A percentile compares a stretch with the other conserved stretches of the same genome.
Evolutionary conservation across 495 filamentous ascomycete genomes (phyloP).

Genomic region (Durotheca rogersii): DNA sequence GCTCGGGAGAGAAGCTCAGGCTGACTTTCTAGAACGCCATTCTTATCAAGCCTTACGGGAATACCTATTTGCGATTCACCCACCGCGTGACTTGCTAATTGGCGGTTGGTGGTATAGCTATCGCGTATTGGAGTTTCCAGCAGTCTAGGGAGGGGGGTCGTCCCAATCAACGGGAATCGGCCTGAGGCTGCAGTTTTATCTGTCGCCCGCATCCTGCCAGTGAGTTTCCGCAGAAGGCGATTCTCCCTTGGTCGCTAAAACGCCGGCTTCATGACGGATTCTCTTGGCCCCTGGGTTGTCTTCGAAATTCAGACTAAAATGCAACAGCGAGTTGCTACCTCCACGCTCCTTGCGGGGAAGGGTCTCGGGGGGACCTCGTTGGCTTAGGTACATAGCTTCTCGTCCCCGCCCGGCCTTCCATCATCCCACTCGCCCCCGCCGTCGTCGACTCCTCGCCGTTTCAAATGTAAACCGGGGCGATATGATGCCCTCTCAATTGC

Average conservation of each 20-base stretch:
- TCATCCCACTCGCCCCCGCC: conserved; percentile 1
- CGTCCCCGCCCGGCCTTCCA: neutral
- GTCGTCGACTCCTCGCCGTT: neutral
- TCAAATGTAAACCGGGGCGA: conserved; percentile 1
- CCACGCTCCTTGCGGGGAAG: neutral
- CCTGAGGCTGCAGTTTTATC: no score
- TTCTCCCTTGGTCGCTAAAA: no score
- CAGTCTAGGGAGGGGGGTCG: no score
- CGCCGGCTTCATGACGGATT: no score
- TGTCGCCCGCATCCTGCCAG: no score
- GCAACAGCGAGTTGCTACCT: conserved; percentile 10
- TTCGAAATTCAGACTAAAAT: conserved; percentile 8
- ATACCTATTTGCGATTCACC: no score
- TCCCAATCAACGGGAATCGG: no score
- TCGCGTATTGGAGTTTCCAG: no score
- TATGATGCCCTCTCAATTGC: conserved; percentile 3
- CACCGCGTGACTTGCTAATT: no score
- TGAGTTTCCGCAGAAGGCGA: no score
- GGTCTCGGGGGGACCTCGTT: conserved; percentile 2
- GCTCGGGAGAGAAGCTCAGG: conserved; percentile 31
- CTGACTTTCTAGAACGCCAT: conserved; percentile 27
- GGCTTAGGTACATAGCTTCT: conserved; percentile 1
- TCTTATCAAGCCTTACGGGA: conserved; percentile 1
- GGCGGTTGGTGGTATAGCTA: no score
- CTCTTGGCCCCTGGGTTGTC: neutral